phyloP scores from a whole-genome alignment of 2,329 filamentous ascomycete genomes.

The Fusarium agapanthi region DNA sequence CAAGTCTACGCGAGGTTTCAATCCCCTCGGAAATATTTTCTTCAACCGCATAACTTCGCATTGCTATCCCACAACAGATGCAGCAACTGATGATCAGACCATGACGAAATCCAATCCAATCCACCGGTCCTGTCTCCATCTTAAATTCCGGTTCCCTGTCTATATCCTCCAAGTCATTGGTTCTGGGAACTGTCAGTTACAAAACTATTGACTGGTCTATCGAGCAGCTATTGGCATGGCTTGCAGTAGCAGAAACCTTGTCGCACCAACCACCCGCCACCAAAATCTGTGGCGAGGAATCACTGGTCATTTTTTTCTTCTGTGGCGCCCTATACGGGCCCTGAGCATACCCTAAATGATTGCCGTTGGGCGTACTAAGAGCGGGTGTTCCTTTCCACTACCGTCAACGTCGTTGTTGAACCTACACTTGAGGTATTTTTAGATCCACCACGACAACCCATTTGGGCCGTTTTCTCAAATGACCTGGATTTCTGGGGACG shows the following conservation, averaged over 20 bases:
- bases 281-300: neutral
- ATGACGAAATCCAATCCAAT: neutral
- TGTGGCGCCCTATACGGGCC: neutral
- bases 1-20: neutral
- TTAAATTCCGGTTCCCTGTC: fast-evolving
- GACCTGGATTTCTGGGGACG: neutral
- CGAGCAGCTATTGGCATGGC: neutral
- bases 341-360: neutral
- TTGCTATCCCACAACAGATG: neutral
- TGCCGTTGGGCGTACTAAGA: neutral
- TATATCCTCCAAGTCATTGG: neutral
- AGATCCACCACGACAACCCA: neutral
- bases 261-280: neutral
- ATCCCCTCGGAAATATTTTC: neutral
- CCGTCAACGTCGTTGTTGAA: neutral
- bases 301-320: neutral
- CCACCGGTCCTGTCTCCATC: neutral
- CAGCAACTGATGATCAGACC: neutral
- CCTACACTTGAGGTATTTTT: neutral
- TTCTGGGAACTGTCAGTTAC: neutral
- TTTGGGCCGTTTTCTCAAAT: too few species aligned
- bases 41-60: neutral
- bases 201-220: neutral
- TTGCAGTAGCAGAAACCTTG: neutral
- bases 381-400: neutral